A percentile compares a stretch with the other conserved stretches of the same genome.
Evolutionary conservation across 805 yeast genomes (phyloP).

Genomic region (Ogataea pignaliae): DNA sequence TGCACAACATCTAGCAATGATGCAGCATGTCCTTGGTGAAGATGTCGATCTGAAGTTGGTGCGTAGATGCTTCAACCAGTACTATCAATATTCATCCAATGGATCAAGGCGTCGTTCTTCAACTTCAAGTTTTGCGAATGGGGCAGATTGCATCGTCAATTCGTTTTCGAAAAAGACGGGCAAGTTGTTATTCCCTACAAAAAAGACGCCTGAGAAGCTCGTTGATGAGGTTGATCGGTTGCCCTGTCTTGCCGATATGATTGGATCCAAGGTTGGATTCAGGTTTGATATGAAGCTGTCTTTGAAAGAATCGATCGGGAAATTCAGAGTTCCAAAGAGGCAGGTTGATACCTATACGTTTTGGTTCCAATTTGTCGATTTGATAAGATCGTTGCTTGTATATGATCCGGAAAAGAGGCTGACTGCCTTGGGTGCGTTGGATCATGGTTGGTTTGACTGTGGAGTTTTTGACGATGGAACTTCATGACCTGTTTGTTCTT

Average conservation of each 20-base stretch:
- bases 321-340: slow-evolving; percentile 25
- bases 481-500: slow-evolving; percentile 2
- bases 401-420: slow-evolving; percentile 49
- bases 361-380: slow-evolving; percentile 72
- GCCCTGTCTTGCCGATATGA: slow-evolving; percentile 20
- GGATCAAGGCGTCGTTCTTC: slow-evolving; percentile 13
- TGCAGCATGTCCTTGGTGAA: slow-evolving; percentile 71
- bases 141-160: slow-evolving; percentile 23
- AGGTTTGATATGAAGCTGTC: slow-evolving; percentile 19
- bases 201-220: slow-evolving; percentile 32
- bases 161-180: slow-evolving; percentile 30
- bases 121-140: slow-evolving; percentile 1
- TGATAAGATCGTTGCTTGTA: slow-evolving; percentile 43
- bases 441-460: slow-evolving; percentile 71
- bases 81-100: slow-evolving; percentile 11
- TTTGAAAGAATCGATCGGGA: slow-evolving; percentile 22
- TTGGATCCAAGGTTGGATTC: slow-evolving; percentile 29
- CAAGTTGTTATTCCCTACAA: slow-evolving; percentile 31
- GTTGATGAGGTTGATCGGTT: slow-evolving; percentile 34
- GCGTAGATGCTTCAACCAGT: slow-evolving; percentile 26
- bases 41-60: slow-evolving; percentile 40
- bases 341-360: slow-evolving; percentile 67
- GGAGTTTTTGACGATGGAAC: slow-evolving; percentile 57
- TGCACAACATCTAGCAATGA: slow-evolving; percentile 90
- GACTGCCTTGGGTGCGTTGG: slow-evolving; percentile 50